Percentiles rank a stretch among this genome's conserved stretches.
Conservation (phyloP, 1,284 basidiomycete species). For the Malassezia dermatis region DNA sequence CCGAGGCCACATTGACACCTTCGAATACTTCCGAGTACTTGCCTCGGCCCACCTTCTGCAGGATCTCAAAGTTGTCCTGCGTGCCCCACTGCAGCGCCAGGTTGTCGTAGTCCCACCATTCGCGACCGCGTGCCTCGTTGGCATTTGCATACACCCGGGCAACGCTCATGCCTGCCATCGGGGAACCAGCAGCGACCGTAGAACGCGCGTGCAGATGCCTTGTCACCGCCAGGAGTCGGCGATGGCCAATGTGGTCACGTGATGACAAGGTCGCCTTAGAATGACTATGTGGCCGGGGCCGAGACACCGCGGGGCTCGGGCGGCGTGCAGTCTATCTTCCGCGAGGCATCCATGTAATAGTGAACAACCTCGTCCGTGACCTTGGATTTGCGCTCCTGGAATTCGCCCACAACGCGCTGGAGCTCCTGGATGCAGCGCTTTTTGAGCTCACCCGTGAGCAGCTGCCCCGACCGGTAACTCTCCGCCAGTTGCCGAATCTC, state of each 20-base stretch:
- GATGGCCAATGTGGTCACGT: not conserved
- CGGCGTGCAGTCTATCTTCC: conserved; percentile 57
- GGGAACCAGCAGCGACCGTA: conserved; percentile 4
- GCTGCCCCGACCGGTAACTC: conserved; percentile 79
- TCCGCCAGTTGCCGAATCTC: conserved; percentile 67
- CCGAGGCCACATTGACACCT: conserved; percentile 71
- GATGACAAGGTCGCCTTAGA: not conserved
- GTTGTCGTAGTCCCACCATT: conserved; percentile 55
- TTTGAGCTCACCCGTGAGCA: conserved; percentile 89
- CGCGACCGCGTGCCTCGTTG: conserved; percentile 55
- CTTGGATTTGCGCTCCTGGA: conserved; percentile 80
- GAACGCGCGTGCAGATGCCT: conserved; percentile 11
- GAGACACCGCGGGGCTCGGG: conserved; percentile 3
- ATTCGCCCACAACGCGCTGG: conserved; percentile 71
- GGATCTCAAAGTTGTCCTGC: conserved; percentile 97
- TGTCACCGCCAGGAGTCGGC: conserved; percentile 17
- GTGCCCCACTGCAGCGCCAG: conserved; percentile 35
- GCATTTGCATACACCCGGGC: conserved; percentile 55
- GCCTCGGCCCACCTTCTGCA: conserved; percentile 87
- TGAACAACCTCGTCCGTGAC: conserved; percentile 69
- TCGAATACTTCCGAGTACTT: conserved; percentile 75
- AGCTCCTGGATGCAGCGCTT: conserved; percentile 72
- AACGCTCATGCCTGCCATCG: conserved; percentile 28
- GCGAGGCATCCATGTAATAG: conserved; percentile 70
- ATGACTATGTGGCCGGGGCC: not conserved